Evolutionary conservation across 2,329 filamentous ascomycete genomes (phyloP), one percentile per base, ranked within the genome.

Genomic region (Diaporthe caulivora): DNA sequence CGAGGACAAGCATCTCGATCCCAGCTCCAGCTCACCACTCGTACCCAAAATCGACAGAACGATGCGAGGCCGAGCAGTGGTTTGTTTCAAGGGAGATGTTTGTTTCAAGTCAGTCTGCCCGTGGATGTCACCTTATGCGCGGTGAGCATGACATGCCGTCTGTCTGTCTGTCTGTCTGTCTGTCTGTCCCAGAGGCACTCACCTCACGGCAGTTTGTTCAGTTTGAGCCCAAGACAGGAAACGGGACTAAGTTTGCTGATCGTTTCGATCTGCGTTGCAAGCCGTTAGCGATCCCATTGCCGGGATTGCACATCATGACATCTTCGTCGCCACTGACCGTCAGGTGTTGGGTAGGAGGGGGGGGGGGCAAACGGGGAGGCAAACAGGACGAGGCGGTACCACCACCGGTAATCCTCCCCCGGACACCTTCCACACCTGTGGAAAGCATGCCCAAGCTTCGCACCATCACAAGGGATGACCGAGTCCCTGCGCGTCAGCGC

Each of bases 31-130:
- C 9, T 42, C 55, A 49, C 29, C 68, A 34, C 55, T 51, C 49
- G 31, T 42, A 3, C 54, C 68, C 44, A 65, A 65, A 65, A 51
- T 18, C 42, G 68, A 49, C 9, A 58, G 40, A 70, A n/a, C 10
- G 29, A 58, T 70, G 54, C 54, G 68, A 58, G 54, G 31, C 24
- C 40, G 54, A 70, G 67, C 53, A 47, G 67, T 37, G 44, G 51
- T 58, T 68, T 74, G 72, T 74, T 74, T 74, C 72, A 74, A 68
- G 58, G 53, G 53, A 51, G 18, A 40, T 29, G 18, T 67, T 71
- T n/a, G 72, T 71, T 71, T 71, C 72, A 71, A 26, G 42, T 37
- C 42, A 26, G 21, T 60, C n/a, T 49, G 37, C 44, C 40, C 29
- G 67, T 29, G 13, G 18, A 18, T 70, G 53, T 58, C 42, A 57